A percentile compares a stretch with the other conserved stretches of the same genome.
Evolutionary conservation across 208 protist species (phyloP).

Genomic region (Naegleria gruberi): DNA sequence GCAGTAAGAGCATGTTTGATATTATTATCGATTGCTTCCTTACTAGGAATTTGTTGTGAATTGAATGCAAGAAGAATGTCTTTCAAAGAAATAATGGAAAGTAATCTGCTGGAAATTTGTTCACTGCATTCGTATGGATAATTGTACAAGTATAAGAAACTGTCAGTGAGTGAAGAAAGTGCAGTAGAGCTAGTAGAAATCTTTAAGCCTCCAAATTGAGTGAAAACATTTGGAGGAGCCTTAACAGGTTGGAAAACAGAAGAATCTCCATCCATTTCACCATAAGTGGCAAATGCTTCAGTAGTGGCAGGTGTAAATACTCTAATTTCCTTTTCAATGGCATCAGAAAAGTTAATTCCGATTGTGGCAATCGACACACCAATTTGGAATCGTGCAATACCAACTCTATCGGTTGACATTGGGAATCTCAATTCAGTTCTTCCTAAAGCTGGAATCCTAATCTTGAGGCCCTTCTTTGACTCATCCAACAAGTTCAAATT

Average conservation of each 20-base stretch:
- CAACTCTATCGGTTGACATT: background rate
- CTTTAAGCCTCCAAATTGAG: constrained; percentile 26
- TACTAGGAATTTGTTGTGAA: background rate
- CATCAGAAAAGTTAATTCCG: background rate
- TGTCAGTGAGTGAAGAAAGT: constrained; percentile 24
- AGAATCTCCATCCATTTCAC: background rate
- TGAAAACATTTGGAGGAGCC: constrained; percentile 17
- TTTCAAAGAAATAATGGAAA: background rate
- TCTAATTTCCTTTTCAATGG: background rate
- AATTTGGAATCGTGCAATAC: constrained; percentile 25
- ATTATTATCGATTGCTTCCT: background rate
- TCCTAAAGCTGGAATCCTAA: background rate
- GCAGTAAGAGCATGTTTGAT: background rate
- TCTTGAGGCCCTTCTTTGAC: background rate
- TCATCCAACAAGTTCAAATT: constrained; percentile 14
- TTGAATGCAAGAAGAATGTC: background rate
- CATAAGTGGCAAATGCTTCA: constrained; percentile 34
- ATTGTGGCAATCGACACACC: background rate
- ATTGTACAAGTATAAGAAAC: constrained; percentile 25
- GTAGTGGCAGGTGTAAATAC: constrained; percentile 21
- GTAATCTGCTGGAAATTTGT: background rate
- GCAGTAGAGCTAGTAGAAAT: constrained; percentile 15
- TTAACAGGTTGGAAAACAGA: background rate
- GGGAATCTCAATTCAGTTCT: constrained; percentile 11
- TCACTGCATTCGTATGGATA: constrained; percentile 29